Percentiles rank a stretch among this genome's conserved stretches.
Conservation (phyloP, 1,284 basidiomycete genomes). For the Marasmius tenuissimus region DNA sequence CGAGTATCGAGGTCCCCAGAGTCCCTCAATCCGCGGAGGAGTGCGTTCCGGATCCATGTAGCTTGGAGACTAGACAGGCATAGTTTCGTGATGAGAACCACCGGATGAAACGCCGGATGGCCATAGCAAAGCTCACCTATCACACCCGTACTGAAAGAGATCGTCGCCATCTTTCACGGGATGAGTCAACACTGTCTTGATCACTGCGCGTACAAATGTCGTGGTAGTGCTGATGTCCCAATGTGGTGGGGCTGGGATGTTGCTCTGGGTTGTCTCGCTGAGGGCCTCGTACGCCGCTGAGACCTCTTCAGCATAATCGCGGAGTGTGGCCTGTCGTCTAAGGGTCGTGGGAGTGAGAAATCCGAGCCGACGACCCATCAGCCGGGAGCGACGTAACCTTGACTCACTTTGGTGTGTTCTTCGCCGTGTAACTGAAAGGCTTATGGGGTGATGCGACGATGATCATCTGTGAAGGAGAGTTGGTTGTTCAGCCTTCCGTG, state of each 20-base stretch:
- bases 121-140: slow-evolving; percentile 25
- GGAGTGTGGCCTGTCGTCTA: slow-evolving; percentile 30
- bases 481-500: background rate
- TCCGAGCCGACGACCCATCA: too few relatives aligned
- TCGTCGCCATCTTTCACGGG: slow-evolving; percentile 30
- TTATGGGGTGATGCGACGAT: slow-evolving; percentile 29
- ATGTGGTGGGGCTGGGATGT: slow-evolving; percentile 22
- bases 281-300: slow-evolving; percentile 30
- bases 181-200: slow-evolving; percentile 24
- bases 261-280: slow-evolving; percentile 18
- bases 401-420: slow-evolving; percentile 22
- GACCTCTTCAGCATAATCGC: slow-evolving; percentile 34
- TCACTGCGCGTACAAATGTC: slow-evolving; percentile 26
- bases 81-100: too few relatives aligned
- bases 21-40: slow-evolving; percentile 22
- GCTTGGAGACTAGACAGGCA: slow-evolving; percentile 31
- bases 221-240: slow-evolving; percentile 26
- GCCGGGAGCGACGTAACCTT: too few relatives aligned
- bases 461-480: slow-evolving; percentile 28
- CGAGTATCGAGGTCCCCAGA: slow-evolving; percentile 17
- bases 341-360: background rate
- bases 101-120: background rate
- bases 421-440: slow-evolving; percentile 35
- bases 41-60: slow-evolving; percentile 29
- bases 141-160: slow-evolving; percentile 40